Base-by-base conservation (phyloP, 305 asterid genomes). In the Fraxinus paxiana region DNA sequence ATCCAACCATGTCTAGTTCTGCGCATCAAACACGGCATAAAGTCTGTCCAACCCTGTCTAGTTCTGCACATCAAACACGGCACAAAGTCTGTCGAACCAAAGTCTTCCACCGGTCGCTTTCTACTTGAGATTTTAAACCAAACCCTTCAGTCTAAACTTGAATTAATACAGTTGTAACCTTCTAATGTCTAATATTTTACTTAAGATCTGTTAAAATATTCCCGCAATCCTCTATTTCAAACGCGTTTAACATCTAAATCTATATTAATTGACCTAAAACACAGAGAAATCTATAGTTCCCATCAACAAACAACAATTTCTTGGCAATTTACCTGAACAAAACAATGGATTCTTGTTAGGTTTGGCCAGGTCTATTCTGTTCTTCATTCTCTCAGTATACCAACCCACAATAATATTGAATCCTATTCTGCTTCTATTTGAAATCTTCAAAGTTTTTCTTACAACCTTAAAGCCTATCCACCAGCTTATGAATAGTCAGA, bases 51-150 rank as follows among this genome's bases (percentile, higher is more conserved):
- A 59, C 15, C 30, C 12, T 17, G 67, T 59, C 69, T 1, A 72
- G 78, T 74, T 77, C 38, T 28, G 41, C 35, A 22, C 31, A 76
- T 54, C 12, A 59, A 75, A 63, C 17, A 77, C 31, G 76, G 81
- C 83, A 84, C 80, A 79, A 2, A 35, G n/a, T 12, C 54, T 43
- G 12, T 56, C 12, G 13, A 20, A 63, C 7, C 34, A 79, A 3
- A 37, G 48, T 70, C 81, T 56, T 65, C 84, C 84, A 84, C 71
- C 87, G 28, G 54, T 86, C 87, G 71, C 84, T 82, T 84, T 86
- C 87, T 77, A 26, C 72, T 28, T 56, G 17, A 80, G 15, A 72
- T 80, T 79, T 81, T 83, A 65, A 65, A 26, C n/a, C 72, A 9
- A 3, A 10, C 34, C 17, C 17, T 63, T 0, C n/a, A 10, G 72